Evolutionary conservation across 352 stramenopile genomes (phyloP), one percentile per base, ranked within the genome.

Genomic region (Blastocystis sp.): DNA sequence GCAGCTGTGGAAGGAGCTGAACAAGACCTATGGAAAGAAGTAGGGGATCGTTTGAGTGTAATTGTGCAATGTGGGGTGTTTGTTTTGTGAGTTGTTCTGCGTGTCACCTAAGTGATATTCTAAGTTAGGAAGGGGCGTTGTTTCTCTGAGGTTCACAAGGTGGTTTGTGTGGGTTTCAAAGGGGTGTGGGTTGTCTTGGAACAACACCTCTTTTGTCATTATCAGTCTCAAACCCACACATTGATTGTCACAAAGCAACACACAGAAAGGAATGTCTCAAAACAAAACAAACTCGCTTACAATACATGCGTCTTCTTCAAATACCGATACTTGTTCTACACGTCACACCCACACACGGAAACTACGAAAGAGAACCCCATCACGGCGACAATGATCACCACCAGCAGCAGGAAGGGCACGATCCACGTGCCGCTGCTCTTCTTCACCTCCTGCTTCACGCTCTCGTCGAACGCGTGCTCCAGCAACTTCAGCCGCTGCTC

Each of bases 21-120:
- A 76, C 78, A 88, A 88, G 66, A 77, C 45, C 9, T 88, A 62
- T 77, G 66, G 52, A n/a, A 88, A 88, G 70, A 81, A 81, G 74
- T 82, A 82, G 65, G 69, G 21, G n/a, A n/a, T n/a, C 69, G 59
- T 66, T 66, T 59, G 48, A 57, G 45, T 57, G 45, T 57, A 57
- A 82, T 65, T 48, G 34, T 21, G n/a, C 14, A 65, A 42, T 63
- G 28, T 63, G 21, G 28, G 48, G n/a, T 82, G 74, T 82, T 82
- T 61, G 74, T 66, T 57, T 11, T 11, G 4, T 11, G n/a, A n/a
- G n/a, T n/a, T n/a, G n/a, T n/a, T n/a, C n/a, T n/a, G n/a, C n/a
- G n/a, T n/a, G n/a, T n/a, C n/a, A n/a, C n/a, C n/a, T n/a, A n/a
- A n/a, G n/a, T n/a, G n/a, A n/a, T n/a, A n/a, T n/a, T n/a, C n/a